Conservation (phyloP, 148 eudicot species). For the Linanthus parryae region DNA sequence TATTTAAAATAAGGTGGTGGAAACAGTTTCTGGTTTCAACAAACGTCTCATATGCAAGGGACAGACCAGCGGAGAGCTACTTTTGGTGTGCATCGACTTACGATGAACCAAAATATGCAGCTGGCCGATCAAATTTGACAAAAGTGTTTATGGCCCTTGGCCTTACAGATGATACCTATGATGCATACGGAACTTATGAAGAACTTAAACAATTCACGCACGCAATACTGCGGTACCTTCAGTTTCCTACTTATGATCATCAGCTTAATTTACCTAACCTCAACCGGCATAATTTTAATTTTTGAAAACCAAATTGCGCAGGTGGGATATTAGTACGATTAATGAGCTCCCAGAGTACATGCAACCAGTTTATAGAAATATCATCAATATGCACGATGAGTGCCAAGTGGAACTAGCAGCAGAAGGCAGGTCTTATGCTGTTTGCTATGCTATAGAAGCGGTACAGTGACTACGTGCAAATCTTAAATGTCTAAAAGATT, state of each 20-base stretch:
- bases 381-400: conserved; percentile 16
- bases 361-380: conserved; percentile 9
- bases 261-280: too few species aligned
- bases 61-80: conserved; percentile 16
- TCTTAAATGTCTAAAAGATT: too few species aligned
- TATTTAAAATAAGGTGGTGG: too few species aligned
- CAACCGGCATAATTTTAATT: too few species aligned
- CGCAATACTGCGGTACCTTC: conserved; percentile 12
- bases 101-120: conserved; percentile 14
- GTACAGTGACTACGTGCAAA: too few species aligned
- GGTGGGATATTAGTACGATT: conserved; percentile 15
- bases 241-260: too few species aligned
- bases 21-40: conserved; percentile 16
- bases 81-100: conserved; percentile 12
- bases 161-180: conserved; percentile 16
- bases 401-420: conserved; percentile 1
- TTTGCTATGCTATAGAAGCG: conserved; percentile 14
- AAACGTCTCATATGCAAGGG: conserved; percentile 11
- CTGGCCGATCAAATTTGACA: conserved; percentile 1
- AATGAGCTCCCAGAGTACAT: conserved; percentile 21
- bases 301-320: too few species aligned
- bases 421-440: neutral
- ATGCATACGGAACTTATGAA: conserved; percentile 12
- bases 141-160: conserved; percentile 11
- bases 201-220: conserved; percentile 12